Conservation (phyloP, 1,139 yeast species). For the Geotrichum australiense region DNA sequence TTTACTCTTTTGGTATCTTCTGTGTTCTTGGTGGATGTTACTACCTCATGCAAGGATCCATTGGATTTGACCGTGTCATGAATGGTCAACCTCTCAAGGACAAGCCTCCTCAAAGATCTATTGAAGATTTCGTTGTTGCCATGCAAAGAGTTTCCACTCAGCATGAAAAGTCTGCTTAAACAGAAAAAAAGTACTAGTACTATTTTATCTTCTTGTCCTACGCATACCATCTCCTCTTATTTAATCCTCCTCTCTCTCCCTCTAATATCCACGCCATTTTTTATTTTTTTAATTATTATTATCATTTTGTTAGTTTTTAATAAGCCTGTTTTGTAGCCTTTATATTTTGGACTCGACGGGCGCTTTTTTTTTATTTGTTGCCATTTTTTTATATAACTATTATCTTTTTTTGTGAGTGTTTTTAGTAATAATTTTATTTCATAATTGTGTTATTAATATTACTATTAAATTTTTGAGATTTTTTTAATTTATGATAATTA, state of each 20-base stretch:
- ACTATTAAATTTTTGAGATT: no score
- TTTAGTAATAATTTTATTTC: no score
- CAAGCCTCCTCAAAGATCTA: slow-evolving; percentile 62
- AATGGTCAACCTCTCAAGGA: slow-evolving; percentile 78
- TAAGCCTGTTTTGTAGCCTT: no score
- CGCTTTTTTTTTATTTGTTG: no score
- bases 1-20: slow-evolving; percentile 64
- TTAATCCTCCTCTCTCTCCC: no score
- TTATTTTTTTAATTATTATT: neutral
- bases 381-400: no score
- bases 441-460: no score
- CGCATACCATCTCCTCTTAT: neutral
- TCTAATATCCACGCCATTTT: neutral
- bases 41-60: slow-evolving; percentile 72
- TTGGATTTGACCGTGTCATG: slow-evolving; percentile 85
- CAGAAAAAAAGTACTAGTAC: neutral
- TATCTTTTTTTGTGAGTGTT: neutral
- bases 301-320: neutral
- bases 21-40: slow-evolving; percentile 64
- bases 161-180: slow-evolving; percentile 59
- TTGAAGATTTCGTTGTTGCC: slow-evolving; percentile 93
- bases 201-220: slow-evolving; percentile 1
- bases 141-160: slow-evolving; percentile 98
- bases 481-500: no score
- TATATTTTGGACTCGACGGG: no score